These are phyloP conservation scores for Corchorus olitorius DNA, from an alignment of 345 rosid species.

Conservation along the genomic window DNA sequence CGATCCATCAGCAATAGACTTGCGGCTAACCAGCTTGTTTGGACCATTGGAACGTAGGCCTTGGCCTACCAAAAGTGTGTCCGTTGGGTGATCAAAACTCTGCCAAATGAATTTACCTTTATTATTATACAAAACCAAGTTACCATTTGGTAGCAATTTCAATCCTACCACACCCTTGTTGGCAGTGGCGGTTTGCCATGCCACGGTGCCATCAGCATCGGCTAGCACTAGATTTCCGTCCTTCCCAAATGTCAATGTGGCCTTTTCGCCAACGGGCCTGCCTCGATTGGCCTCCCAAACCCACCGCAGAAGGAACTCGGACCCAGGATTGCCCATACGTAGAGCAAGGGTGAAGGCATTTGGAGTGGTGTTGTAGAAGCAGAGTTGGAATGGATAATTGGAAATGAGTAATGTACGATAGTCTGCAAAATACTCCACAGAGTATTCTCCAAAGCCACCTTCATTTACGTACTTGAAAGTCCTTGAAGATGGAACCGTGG, in stretches of 20 bases:
- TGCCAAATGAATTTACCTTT: slow-evolving; percentile 54
- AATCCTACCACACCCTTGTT: slow-evolving; percentile 61
- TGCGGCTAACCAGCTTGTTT: slow-evolving; percentile 54
- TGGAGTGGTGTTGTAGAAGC: slow-evolving; percentile 65
- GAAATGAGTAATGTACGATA: background rate
- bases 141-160: slow-evolving; percentile 53
- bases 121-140: slow-evolving; percentile 56
- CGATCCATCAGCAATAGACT: slow-evolving; percentile 30
- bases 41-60: slow-evolving; percentile 34
- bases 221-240: slow-evolving; percentile 63
- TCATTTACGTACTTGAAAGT: slow-evolving; percentile 10
- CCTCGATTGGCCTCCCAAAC: slow-evolving; percentile 79
- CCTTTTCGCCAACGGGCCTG: slow-evolving; percentile 63
- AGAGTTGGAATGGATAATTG: slow-evolving; percentile 49
- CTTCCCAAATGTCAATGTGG: slow-evolving; percentile 45
- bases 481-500: slow-evolving; percentile 1
- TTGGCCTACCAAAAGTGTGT: slow-evolving; percentile 63
- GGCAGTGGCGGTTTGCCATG: slow-evolving; percentile 67
- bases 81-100: slow-evolving; percentile 63
- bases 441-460: slow-evolving; percentile 10
- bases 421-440: slow-evolving; percentile 9
- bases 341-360: slow-evolving; percentile 59
- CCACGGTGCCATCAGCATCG: slow-evolving; percentile 55
- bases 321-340: slow-evolving; percentile 42
- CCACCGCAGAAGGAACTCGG: slow-evolving; percentile 46